Evolutionary conservation across 495 filamentous ascomycete genomes (phyloP).

Genomic region (Thermothielavioides terrestris): DNA sequence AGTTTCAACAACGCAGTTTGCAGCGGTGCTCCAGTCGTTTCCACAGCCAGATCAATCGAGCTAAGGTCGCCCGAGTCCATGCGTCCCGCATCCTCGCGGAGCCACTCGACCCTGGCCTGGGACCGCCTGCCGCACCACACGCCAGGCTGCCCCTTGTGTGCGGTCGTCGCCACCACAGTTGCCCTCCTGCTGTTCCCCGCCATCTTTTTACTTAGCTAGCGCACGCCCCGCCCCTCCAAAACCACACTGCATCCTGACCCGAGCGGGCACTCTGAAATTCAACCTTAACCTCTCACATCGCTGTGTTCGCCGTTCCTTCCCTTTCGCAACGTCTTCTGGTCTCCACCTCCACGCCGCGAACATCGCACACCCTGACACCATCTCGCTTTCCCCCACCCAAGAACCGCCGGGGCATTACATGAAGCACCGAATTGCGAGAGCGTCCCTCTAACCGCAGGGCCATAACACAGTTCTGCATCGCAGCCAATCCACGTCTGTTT

Average conservation of each 20-base stretch:
- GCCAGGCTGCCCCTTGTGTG: slow-evolving; percentile 24
- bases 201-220: slow-evolving; percentile 31
- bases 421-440: neutral
- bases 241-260: slow-evolving; percentile 17
- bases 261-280: slow-evolving; percentile 21
- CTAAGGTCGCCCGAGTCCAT: slow-evolving; percentile 18
- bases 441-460: slow-evolving; percentile 10
- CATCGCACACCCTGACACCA: no score
- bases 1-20: neutral
- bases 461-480: neutral
- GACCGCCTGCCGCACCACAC: slow-evolving; percentile 22
- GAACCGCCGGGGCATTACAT: slow-evolving; percentile 9
- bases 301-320: slow-evolving; percentile 2
- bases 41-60: neutral
- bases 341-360: slow-evolving; percentile 5
- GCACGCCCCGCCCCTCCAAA: slow-evolving; percentile 32
- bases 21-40: neutral
- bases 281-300: slow-evolving; percentile 4
- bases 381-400: slow-evolving; percentile 1
- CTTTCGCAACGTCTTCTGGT: slow-evolving; percentile 2
- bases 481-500: slow-evolving; percentile 12
- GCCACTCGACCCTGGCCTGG: slow-evolving; percentile 26
- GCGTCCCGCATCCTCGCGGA: slow-evolving; percentile 15
- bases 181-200: slow-evolving; percentile 32
- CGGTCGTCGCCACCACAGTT: slow-evolving; percentile 29